These are phyloP conservation scores for Tillandsia leiboldiana DNA, from an alignment of 176 grass and related monocot genomes.

Conservation along the genomic window DNA sequence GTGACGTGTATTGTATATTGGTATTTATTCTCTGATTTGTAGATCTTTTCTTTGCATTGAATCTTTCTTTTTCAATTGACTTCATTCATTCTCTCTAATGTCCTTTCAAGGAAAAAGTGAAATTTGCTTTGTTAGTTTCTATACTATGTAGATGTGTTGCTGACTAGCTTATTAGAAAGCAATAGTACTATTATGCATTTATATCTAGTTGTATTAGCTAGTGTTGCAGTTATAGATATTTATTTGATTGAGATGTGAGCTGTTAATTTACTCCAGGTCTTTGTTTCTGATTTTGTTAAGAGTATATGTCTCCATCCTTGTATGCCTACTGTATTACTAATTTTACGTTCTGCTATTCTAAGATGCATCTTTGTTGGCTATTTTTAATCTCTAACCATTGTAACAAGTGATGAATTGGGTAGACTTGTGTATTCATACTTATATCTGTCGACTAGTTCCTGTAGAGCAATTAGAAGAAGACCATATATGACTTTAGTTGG, in stretches of 20 bases:
- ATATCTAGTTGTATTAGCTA: neutral
- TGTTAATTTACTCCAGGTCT: neutral
- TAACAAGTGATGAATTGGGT: neutral
- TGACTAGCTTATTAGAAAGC: neutral
- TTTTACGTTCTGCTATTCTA: neutral
- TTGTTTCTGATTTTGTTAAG: neutral
- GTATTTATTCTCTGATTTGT: slow-evolving; percentile 8
- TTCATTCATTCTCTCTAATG: neutral
- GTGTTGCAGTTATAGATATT: neutral
- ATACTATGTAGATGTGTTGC: neutral
- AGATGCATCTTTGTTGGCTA: neutral
- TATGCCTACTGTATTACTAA: neutral
- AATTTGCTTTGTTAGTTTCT: neutral
- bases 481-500: neutral
- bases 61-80: neutral
- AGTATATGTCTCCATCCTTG: neutral
- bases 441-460: no score
- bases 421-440: neutral
- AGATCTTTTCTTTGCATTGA: slow-evolving; percentile 2
- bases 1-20: neutral
- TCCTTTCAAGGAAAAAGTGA: neutral
- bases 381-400: neutral
- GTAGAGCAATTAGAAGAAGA: neutral
- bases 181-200: neutral
- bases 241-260: neutral